Evolutionary conservation across 2,329 filamentous ascomycete species (phyloP).

Genomic region (Penicillium sp.): DNA sequence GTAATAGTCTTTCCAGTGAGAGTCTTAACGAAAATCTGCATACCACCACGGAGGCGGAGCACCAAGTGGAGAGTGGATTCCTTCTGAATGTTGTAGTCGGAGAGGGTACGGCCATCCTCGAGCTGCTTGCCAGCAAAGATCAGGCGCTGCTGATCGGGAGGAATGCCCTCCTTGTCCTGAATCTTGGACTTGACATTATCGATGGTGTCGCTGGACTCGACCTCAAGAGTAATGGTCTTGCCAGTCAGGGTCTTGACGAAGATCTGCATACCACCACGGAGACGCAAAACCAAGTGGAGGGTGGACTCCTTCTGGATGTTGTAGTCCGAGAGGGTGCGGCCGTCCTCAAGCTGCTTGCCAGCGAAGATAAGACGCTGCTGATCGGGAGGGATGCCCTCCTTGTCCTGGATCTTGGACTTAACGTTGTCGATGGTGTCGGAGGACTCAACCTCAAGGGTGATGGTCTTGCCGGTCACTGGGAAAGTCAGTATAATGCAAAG

Average conservation of each 20-base stretch:
- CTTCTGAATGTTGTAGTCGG: constrained; percentile 96
- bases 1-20: constrained; percentile 88
- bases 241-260: constrained; percentile 64
- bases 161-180: constrained; percentile 96
- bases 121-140: constrained; percentile 97
- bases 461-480: constrained; percentile 61
- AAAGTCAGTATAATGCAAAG: background rate
- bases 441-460: constrained; percentile 54
- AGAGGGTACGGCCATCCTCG: constrained; percentile 87
- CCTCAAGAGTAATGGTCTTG: constrained; percentile 67
- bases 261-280: constrained; percentile 65
- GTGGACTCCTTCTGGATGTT: constrained; percentile 65
- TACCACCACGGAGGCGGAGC: constrained; percentile 81
- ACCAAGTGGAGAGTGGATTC: constrained; percentile 83
- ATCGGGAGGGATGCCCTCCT: constrained; percentile 60
- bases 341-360: constrained; percentile 60
- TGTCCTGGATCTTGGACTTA: constrained; percentile 61
- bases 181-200: constrained; percentile 98
- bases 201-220: constrained; percentile 78
- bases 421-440: constrained; percentile 54
- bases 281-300: constrained; percentile 72
- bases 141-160: constrained; percentile 90
- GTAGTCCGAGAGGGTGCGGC: constrained; percentile 56
- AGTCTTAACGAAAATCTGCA: constrained; percentile 60
- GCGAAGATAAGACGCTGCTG: constrained; percentile 61